Conservation (phyloP, 257 asterid species). For the Prunella vulgaris region DNA sequence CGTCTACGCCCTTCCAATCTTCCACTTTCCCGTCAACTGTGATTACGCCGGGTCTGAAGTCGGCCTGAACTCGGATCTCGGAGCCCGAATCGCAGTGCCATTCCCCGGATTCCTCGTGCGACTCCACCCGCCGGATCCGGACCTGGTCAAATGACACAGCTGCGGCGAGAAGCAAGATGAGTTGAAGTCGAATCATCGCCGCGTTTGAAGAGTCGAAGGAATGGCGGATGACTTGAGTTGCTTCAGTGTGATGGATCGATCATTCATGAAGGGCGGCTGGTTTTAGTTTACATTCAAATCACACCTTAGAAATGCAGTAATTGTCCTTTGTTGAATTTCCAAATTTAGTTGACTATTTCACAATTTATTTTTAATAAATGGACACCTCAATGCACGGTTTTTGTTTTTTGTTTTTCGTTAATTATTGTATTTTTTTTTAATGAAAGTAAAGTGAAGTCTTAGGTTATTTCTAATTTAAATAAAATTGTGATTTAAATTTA, state of each 20-base stretch:
- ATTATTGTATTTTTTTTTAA: no score
- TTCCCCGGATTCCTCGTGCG: constrained; percentile 52
- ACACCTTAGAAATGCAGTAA: no score
- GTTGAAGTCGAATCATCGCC: constrained; percentile 37
- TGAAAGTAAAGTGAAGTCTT: no score
- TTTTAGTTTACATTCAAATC: neutral
- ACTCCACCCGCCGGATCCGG: constrained; percentile 31
- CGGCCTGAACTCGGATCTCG: constrained; percentile 38
- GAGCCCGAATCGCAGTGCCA: constrained; percentile 55
- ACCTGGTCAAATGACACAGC: constrained; percentile 20
- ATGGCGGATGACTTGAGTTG: neutral
- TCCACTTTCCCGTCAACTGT: constrained; percentile 55
- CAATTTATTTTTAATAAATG: no score
- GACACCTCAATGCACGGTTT: no score
- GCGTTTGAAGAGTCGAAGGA: constrained; percentile 21
- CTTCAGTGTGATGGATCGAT: neutral
- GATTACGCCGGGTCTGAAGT: constrained; percentile 51
- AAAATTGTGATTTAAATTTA: no score
- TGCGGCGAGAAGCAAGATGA: constrained; percentile 22
- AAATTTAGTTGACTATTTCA: no score
- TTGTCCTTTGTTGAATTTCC: neutral
- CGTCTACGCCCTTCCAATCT: constrained; percentile 47
- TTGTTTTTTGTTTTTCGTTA: no score
- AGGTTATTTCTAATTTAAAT: no score
- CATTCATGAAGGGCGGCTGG: neutral